Evolutionary conservation across 495 filamentous ascomycete species (phyloP).

Genomic region (Neurospora terricola): DNA sequence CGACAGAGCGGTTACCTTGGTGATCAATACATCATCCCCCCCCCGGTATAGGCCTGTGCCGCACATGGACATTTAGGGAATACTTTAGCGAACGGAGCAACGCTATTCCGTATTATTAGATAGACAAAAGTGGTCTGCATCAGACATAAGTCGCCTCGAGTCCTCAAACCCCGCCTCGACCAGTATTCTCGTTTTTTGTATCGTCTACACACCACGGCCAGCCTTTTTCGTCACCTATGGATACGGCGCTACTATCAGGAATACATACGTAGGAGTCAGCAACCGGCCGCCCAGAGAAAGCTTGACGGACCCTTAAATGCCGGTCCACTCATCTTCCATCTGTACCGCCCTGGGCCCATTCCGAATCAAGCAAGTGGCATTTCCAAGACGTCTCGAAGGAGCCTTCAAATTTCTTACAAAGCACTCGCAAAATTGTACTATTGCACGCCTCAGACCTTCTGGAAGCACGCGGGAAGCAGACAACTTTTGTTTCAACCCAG

Average conservation of each 20-base stretch:
- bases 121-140: not conserved
- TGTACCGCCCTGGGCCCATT: not conserved
- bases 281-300: not conserved
- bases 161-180: not conserved
- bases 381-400: not conserved
- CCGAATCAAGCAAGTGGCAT: not conserved
- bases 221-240: not conserved
- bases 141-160: not conserved
- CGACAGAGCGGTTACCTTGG: not conserved
- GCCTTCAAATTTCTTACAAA: not conserved
- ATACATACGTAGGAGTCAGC: not conserved
- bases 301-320: not conserved
- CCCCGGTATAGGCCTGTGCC: not conserved
- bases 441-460: not conserved
- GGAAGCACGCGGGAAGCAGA: not conserved
- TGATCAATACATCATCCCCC: not conserved
- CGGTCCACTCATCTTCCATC: not conserved
- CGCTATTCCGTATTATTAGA: not conserved
- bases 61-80: not conserved
- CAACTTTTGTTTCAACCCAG: not conserved
- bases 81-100: not conserved
- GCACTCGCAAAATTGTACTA: not conserved
- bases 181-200: not conserved
- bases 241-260: not conserved
- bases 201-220: not conserved